Base-by-base conservation (phyloP, 2,329 filamentous ascomycete genomes). In the Arthrobotrys musiformis region DNA sequence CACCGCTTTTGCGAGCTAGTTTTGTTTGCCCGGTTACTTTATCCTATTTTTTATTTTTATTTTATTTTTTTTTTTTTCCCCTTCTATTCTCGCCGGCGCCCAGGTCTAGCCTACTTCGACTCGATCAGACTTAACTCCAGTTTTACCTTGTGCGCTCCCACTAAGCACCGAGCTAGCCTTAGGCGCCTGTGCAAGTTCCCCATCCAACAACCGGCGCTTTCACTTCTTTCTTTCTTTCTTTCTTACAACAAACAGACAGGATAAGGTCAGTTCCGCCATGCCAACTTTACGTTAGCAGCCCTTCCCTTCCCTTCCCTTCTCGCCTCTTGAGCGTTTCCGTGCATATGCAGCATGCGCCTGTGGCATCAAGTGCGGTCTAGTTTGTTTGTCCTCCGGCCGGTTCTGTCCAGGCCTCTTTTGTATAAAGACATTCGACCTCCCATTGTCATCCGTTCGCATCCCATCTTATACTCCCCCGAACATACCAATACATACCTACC, bases 221-320 rank as follows among this genome's bases (percentile, higher is more conserved):
- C 56, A 28, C 64, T 35, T 40, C 33, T 58, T 40, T 58, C 61
- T 54, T 37, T 37, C 56, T n/a, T n/a, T n/a, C n/a, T n/a, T n/a
- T n/a, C n/a, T n/a, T n/a, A n/a, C n/a, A n/a, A n/a, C n/a, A n/a
- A 76, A 66, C 72, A 76, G 70, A 76, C 72, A 70, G 37, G 70
- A 56, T 33, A 22, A 76, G 72, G 56, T 70, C 64, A 48, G 63
- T 72, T 24, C 58, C 68, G 58, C 68, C 30, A 64, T n/a, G n/a
- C n/a, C n/a, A n/a, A n/a, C n/a, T n/a, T n/a, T n/a, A n/a, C n/a
- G n/a, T n/a, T n/a, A n/a, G 48, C 68, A 64, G 58, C 70, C 58
- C 64, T 66, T 56, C 48, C 58, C 58, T 70, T 76, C 70, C 58
- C 64, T 66, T 56, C 48, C 58, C 58, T 70, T 76, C 72, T 76